Evolutionary conservation across 768 basidiomycete species (phyloP).

Genomic region (Boletus fagicola): DNA sequence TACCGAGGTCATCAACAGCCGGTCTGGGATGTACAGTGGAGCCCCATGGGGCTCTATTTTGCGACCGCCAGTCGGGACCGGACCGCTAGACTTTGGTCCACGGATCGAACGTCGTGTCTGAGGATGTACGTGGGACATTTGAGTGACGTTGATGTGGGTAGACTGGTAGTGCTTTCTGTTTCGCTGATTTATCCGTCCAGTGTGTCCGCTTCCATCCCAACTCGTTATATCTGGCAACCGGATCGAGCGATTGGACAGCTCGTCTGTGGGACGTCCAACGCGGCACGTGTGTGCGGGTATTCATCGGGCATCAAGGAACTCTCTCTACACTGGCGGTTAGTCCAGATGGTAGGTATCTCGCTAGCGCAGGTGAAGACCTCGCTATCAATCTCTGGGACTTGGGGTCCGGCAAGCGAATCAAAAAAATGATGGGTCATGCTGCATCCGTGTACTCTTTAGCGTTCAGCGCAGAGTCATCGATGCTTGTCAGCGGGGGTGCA

Average conservation of each 20-base stretch:
- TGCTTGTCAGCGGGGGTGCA: slow-evolving; percentile 87
- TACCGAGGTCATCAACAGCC: slow-evolving; percentile 97
- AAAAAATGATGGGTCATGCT: slow-evolving; percentile 94
- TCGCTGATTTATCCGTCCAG: slow-evolving; percentile 41
- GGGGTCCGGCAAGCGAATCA: slow-evolving; percentile 89
- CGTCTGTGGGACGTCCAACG: slow-evolving; percentile 98
- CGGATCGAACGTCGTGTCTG: slow-evolving; percentile 82
- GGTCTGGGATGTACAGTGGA: slow-evolving; percentile 99
- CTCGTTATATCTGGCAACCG: slow-evolving; percentile 94
- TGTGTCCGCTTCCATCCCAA: slow-evolving; percentile 97
- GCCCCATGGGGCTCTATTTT: slow-evolving; percentile 97
- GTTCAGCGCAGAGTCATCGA: slow-evolving; percentile 87
- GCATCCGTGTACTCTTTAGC: slow-evolving; percentile 86
- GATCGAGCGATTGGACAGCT: slow-evolving; percentile 94
- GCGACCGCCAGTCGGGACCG: slow-evolving; percentile 92
- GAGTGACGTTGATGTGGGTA: slow-evolving; percentile 92
- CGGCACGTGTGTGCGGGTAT: slow-evolving; percentile 90
- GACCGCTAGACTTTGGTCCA: slow-evolving; percentile 95
- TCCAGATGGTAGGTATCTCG: slow-evolving; percentile 92
- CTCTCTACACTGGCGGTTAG: slow-evolving; percentile 85
- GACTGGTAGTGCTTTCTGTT: background rate
- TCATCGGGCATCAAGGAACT: slow-evolving; percentile 90
- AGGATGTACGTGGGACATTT: slow-evolving; percentile 94
- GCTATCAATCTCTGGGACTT: slow-evolving; percentile 97
- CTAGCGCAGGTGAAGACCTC: slow-evolving; percentile 89